phyloP scores from a whole-genome alignment of 768 basidiomycete species.

The Tylopilus balloui region DNA sequence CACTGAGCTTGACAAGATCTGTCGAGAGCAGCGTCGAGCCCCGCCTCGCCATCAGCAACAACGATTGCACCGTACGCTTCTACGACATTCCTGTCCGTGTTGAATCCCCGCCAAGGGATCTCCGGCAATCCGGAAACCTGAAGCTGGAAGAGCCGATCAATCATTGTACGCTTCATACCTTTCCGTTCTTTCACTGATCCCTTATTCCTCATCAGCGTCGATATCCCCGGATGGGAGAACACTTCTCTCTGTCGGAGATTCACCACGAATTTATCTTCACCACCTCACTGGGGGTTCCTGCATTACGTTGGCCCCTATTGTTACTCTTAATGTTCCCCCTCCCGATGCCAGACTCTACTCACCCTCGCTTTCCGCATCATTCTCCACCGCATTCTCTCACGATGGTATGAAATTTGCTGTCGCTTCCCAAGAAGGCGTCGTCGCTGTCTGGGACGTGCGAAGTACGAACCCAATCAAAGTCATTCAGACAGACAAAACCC shows the following conservation, averaged over 20 bases:
- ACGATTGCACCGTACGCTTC: slow-evolving; percentile 77
- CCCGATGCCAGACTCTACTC: slow-evolving; percentile 41
- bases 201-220: slow-evolving; percentile 51
- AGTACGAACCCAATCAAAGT: slow-evolving; percentile 67
- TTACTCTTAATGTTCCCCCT: slow-evolving; percentile 63
- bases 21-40: slow-evolving; percentile 68
- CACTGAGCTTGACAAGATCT: slow-evolving; percentile 55
- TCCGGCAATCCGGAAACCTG: slow-evolving; percentile 50
- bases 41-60: slow-evolving; percentile 78
- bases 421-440: slow-evolving; percentile 75
- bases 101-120: slow-evolving; percentile 36
- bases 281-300: slow-evolving; percentile 62
- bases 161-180: slow-evolving; percentile 54
- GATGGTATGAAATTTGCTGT: slow-evolving; percentile 80
- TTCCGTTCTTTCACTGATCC: slow-evolving; percentile 6
- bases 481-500: slow-evolving; percentile 49
- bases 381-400: slow-evolving; percentile 73
- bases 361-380: slow-evolving; percentile 59
- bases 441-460: slow-evolving; percentile 81
- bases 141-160: slow-evolving; percentile 70
- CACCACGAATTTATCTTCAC: slow-evolving; percentile 79
- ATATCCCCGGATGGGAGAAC: slow-evolving; percentile 86
- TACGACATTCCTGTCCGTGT: slow-evolving; percentile 66
- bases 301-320: slow-evolving; percentile 61
- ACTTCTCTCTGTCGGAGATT: slow-evolving; percentile 88